Conservation (phyloP, 352 stramenopile genomes). For the Globisporangium spinosum region DNA sequence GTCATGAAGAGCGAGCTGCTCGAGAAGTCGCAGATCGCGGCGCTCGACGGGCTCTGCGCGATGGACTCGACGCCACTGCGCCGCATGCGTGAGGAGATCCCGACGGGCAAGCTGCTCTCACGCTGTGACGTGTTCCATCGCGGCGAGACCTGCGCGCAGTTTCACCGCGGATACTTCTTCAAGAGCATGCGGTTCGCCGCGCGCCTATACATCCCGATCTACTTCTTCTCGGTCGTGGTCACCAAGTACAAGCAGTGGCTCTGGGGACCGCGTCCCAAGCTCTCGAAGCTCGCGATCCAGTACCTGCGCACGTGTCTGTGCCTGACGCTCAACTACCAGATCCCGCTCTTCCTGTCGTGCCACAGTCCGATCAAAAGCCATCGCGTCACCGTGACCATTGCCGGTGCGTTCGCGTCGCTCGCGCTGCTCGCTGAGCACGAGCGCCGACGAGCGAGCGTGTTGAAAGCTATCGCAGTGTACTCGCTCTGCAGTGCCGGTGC, state of each 20-base stretch:
- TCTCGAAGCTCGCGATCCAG: slow-evolving; percentile 31
- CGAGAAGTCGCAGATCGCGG: slow-evolving; percentile 36
- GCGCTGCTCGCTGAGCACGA: slow-evolving; percentile 48
- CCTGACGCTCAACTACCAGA: slow-evolving; percentile 59
- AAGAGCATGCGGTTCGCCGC: slow-evolving; percentile 39
- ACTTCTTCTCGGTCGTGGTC: slow-evolving; percentile 44
- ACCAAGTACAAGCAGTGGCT: slow-evolving; percentile 62
- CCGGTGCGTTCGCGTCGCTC: slow-evolving; percentile 38
- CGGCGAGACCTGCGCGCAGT: slow-evolving; percentile 36
- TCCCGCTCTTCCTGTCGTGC: slow-evolving; percentile 53
- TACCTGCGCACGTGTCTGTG: slow-evolving; percentile 58
- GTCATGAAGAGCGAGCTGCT: slow-evolving; percentile 53
- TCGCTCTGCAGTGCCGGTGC: slow-evolving; percentile 33
- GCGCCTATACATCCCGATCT: slow-evolving; percentile 65
- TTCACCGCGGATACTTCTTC: slow-evolving; percentile 40
- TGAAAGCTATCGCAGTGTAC: slow-evolving; percentile 62
- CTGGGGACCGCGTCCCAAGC: slow-evolving; percentile 41
- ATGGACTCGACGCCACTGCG: slow-evolving; percentile 27
- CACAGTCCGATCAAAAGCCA: slow-evolving; percentile 33
- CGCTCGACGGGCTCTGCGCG: slow-evolving; percentile 51
- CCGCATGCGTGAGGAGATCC: slow-evolving; percentile 60
- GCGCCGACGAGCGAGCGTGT: slow-evolving; percentile 44
- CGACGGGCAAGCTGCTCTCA: slow-evolving; percentile 31
- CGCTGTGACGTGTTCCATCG: slow-evolving; percentile 63
- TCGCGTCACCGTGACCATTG: slow-evolving; percentile 29